Conservation (phyloP, 768 basidiomycete species). For the Tubosaeta brunneosetosa region DNA sequence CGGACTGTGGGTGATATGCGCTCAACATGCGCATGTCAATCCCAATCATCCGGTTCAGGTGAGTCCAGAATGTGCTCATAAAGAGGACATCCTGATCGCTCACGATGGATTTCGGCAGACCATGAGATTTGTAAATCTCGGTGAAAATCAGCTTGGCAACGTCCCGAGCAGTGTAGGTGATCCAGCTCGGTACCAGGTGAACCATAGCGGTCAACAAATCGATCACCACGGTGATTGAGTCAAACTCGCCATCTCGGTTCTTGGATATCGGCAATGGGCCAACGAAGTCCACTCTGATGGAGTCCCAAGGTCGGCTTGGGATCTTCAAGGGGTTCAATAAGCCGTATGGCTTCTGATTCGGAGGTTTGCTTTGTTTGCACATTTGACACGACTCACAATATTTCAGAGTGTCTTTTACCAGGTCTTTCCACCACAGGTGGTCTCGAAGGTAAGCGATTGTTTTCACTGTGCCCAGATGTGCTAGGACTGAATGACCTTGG, state of each 20-base stretch:
- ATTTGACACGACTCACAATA: conserved; percentile 26
- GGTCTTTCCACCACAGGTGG: conserved; percentile 39
- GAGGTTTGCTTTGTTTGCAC: conserved; percentile 17
- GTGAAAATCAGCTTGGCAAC: conserved; percentile 35
- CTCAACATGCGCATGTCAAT: conserved; percentile 18
- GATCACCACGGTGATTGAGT: conserved; percentile 27
- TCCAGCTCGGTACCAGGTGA: conserved; percentile 13
- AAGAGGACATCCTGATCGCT: conserved; percentile 26
- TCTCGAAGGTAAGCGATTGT: conserved; percentile 32
- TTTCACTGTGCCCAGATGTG: conserved; percentile 35
- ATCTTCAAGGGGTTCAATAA: conserved; percentile 25
- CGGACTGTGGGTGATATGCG: conserved; percentile 30
- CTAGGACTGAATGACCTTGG: conserved; percentile 37
- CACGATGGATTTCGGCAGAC: conserved; percentile 10
- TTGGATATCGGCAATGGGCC: conserved; percentile 29
- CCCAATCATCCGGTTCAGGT: neutral
- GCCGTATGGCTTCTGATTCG: conserved; percentile 25
- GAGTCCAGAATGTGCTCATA: conserved; percentile 24
- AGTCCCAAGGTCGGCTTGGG: conserved; percentile 31
- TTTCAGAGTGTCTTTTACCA: conserved; percentile 22
- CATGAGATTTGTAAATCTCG: conserved; percentile 30
- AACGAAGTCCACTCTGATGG: conserved; percentile 39
- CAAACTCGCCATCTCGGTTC: conserved; percentile 9
- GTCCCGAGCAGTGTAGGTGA: conserved; percentile 29
- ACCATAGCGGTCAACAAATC: conserved; percentile 18